Conservation (phyloP, 768 basidiomycete genomes). For the Hypsizygus marmoreus region DNA sequence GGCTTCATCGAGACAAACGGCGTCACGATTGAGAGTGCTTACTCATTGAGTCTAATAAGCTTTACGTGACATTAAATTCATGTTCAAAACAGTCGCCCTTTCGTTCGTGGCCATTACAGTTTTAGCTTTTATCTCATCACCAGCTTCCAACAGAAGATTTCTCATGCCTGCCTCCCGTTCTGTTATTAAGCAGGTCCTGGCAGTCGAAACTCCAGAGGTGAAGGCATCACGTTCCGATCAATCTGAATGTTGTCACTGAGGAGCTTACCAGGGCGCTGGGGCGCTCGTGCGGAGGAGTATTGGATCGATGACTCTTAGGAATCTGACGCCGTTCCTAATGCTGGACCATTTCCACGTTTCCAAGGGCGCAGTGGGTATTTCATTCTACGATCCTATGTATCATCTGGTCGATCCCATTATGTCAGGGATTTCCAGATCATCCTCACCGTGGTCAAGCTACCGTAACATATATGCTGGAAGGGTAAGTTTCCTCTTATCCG, state of each 20-base stretch:
- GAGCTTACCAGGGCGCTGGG: constrained; percentile 64
- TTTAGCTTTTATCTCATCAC: constrained; percentile 16
- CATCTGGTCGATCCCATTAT: background rate
- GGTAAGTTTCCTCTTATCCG: constrained; percentile 35
- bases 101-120: constrained; percentile 18
- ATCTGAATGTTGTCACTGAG: no score
- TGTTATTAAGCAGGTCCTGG: constrained; percentile 77
- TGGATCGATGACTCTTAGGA: constrained; percentile 70
- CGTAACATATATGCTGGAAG: constrained; percentile 88
- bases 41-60: constrained; percentile 8
- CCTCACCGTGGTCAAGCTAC: constrained; percentile 90
- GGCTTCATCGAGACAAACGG: no score
- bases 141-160: constrained; percentile 8
- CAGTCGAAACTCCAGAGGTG: constrained; percentile 75
- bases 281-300: constrained; percentile 87
- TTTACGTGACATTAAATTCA: constrained; percentile 5
- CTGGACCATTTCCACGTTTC: constrained; percentile 78
- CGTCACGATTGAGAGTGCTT: no score
- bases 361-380: constrained; percentile 61
- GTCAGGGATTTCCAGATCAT: constrained; percentile 89
- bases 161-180: constrained; percentile 52
- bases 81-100: constrained; percentile 19
- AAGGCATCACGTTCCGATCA: constrained; percentile 6
- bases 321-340: constrained; percentile 91
- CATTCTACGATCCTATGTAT: background rate